phyloP scores from a whole-genome alignment of 2,329 filamentous ascomycete genomes.

The Stachybotrys echinatus region DNA sequence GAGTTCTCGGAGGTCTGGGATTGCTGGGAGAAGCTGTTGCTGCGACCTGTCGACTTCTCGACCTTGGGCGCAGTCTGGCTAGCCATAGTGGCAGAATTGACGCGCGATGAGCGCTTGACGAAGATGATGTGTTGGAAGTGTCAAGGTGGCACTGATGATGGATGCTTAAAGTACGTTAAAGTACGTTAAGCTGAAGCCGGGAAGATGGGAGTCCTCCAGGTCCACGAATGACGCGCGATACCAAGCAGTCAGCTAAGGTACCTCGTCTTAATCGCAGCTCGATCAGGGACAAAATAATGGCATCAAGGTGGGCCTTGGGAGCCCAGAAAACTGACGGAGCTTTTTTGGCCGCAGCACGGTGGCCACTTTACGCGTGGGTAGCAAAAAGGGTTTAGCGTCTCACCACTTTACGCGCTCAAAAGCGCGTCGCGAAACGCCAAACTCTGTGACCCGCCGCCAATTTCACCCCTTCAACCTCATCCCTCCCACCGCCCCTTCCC shows the following conservation, averaged over 20 bases:
- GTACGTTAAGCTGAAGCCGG: no score
- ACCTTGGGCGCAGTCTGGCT: conserved; percentile 9
- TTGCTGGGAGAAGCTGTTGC: conserved; percentile 53
- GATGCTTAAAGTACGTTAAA: background rate
- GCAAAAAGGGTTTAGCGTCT: background rate
- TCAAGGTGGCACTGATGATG: no score
- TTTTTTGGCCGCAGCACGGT: background rate
- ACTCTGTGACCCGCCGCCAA: background rate
- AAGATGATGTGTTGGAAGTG: background rate
- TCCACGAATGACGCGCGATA: no score
- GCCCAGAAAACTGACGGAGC: no score
- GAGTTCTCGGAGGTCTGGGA: conserved; percentile 56
- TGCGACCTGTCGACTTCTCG: conserved; percentile 29
- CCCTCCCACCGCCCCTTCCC: background rate
- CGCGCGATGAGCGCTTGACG: background rate
- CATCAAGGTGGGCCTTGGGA: no score
- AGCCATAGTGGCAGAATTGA: background rate
- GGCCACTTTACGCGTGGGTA: background rate
- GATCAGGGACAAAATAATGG: background rate
- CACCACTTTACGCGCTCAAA: background rate
- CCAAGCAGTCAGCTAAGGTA: no score
- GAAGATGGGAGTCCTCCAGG: no score
- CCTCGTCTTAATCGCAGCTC: no score
- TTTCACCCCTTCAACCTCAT: background rate
- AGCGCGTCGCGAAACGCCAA: background rate